These are phyloP conservation scores for Saccharomyces hybrid DNA, from an alignment of 1,139 yeast species.

Conservation along the genomic window DNA sequence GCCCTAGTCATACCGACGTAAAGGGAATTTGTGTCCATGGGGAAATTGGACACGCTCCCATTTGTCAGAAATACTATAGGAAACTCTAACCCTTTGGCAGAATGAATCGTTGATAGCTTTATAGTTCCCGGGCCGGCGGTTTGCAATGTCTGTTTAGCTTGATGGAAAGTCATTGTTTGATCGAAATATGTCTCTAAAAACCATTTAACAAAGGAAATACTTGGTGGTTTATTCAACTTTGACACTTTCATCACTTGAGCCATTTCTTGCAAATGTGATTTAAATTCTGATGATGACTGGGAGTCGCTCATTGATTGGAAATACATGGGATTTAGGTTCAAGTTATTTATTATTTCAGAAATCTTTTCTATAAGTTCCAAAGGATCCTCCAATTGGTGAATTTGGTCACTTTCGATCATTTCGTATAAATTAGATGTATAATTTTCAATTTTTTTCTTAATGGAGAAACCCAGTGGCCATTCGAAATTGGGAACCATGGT, in stretches of 20 bases:
- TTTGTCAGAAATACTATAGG: slow-evolving; percentile 58
- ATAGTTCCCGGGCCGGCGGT: slow-evolving; percentile 30
- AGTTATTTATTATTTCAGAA: slow-evolving; percentile 9
- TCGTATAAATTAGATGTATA: slow-evolving; percentile 9
- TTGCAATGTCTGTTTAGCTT: slow-evolving; percentile 8
- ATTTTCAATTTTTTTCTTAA: slow-evolving; percentile 14
- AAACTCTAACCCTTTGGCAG: slow-evolving; percentile 66
- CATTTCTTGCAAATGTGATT: slow-evolving; percentile 27
- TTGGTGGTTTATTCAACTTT: slow-evolving; percentile 17
- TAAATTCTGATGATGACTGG: slow-evolving; percentile 11
- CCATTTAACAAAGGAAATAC: slow-evolving; percentile 29
- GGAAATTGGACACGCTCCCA: slow-evolving; percentile 25
- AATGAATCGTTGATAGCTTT: slow-evolving; percentile 57
- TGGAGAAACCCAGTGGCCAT: slow-evolving; percentile 14
- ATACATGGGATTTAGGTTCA: slow-evolving; percentile 14
- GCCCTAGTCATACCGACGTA: slow-evolving; percentile 69
- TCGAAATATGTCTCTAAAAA: slow-evolving; percentile 45
- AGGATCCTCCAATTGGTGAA: slow-evolving; percentile 11
- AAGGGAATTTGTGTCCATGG: slow-evolving; percentile 34
- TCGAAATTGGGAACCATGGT: slow-evolving; percentile 7
- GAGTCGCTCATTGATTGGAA: slow-evolving; percentile 1
- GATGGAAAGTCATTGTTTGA: slow-evolving; percentile 32
- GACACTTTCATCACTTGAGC: slow-evolving; percentile 28
- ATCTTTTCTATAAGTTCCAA: slow-evolving; percentile 11
- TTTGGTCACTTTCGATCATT: slow-evolving; percentile 7